Percentiles rank a stretch among this genome's conserved stretches.
Evolutionary conservation across 257 asterid species (phyloP).

Genomic region (Capsicum baccatum): DNA sequence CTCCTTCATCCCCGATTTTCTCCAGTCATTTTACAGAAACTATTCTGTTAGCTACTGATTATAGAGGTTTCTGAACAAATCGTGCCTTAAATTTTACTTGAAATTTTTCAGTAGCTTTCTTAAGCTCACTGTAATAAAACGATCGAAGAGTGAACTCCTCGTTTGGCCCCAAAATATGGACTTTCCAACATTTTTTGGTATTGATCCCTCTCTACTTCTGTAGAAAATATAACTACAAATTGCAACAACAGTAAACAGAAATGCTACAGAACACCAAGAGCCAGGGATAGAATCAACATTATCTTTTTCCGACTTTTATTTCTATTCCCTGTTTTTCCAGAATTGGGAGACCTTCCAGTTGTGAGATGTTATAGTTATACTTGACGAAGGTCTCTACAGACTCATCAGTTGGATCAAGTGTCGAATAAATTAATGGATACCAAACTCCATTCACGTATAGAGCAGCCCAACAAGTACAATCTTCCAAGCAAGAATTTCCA

Average conservation of each 20-base stretch:
- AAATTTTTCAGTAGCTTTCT: conserved; percentile 50
- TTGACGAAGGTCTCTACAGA: conserved; percentile 41
- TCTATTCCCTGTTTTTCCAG: conserved; percentile 14
- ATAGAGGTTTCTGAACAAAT: conserved; percentile 52
- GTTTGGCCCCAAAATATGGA: conserved; percentile 18
- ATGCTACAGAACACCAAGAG: conserved; percentile 31
- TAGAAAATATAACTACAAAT: conserved; percentile 28
- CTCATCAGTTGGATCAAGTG: conserved; percentile 9
- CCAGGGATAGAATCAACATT: conserved; percentile 30
- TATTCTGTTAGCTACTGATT: conserved; percentile 32
- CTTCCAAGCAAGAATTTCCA: conserved; percentile 49
- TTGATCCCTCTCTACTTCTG: conserved; percentile 6
- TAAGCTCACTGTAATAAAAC: conserved; percentile 44
- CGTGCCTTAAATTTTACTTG: conserved; percentile 49
- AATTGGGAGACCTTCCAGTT: conserved; percentile 25
- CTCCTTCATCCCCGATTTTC: conserved; percentile 45
- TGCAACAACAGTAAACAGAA: conserved; percentile 27
- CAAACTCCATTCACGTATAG: conserved; percentile 36
- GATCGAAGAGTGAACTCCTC: conserved; percentile 44
- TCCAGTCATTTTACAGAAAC: conserved; percentile 57
- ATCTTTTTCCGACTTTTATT: not conserved
- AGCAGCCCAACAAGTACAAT: conserved; percentile 63
- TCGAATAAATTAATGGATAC: conserved; percentile 51
- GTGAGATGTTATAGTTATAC: not conserved
- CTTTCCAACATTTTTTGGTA: conserved; percentile 31